phyloP scores from a whole-genome alignment of 768 basidiomycete species.

The Astraeus odoratus region DNA sequence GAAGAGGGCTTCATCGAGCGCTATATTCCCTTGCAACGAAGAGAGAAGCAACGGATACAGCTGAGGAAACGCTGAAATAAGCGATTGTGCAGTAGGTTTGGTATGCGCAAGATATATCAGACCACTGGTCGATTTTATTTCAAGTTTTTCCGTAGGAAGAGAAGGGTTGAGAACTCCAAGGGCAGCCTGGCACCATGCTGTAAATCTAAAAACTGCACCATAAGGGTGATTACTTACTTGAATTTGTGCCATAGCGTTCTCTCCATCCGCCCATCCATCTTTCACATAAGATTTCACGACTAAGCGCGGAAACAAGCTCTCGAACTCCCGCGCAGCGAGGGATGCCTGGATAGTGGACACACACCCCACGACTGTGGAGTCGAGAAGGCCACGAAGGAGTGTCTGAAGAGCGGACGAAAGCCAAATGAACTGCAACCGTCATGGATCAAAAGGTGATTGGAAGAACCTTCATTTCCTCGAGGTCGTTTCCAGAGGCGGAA shows the following conservation, averaged over 20 bases:
- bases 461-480: constrained; percentile 17
- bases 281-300: constrained; percentile 27
- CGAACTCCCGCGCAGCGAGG: constrained; percentile 42
- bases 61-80: constrained; percentile 11
- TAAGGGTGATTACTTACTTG: constrained; percentile 30
- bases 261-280: constrained; percentile 36
- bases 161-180: constrained; percentile 28
- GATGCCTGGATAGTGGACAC: constrained; percentile 34
- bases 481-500: background rate
- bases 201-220: background rate
- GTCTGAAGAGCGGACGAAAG: constrained; percentile 13
- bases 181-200: constrained; percentile 16
- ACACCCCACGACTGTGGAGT: constrained; percentile 29
- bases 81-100: constrained; percentile 10
- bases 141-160: constrained; percentile 3
- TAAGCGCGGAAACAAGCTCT: constrained; percentile 38
- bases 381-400: constrained; percentile 27
- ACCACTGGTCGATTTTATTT: constrained; percentile 22
- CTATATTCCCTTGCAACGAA: constrained; percentile 46
- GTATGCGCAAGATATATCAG: constrained; percentile 21
- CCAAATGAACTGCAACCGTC: background rate
- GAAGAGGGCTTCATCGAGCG: constrained; percentile 56
- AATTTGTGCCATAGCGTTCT: constrained; percentile 28
- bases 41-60: constrained; percentile 39
- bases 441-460: background rate